Base-by-base conservation (phyloP, 2,329 filamentous ascomycete species). In the Diaporthe batatas region DNA sequence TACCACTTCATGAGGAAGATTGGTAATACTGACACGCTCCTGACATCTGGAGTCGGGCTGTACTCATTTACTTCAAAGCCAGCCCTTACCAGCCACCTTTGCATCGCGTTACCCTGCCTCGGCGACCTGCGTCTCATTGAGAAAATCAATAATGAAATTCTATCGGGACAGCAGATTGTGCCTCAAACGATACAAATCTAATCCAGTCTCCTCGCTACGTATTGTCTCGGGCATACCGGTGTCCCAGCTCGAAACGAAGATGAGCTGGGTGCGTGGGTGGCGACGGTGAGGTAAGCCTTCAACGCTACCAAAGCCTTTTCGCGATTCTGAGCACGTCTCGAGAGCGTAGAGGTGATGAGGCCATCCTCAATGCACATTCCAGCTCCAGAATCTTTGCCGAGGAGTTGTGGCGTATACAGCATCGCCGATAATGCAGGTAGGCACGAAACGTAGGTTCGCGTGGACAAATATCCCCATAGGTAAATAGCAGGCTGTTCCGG, bases 381-480 rank as follows among this genome's bases (percentile, higher is more conserved):
- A 11, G 34, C 67, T 2, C 75, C 74, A 8, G 39, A n/a, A 58
- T 1, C 16, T 42, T 36, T 71, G 59, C 51, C 51, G 67, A 6
- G 59, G 59, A 3, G 58, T 58, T 4, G 58, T 49, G 8, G 49
- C 51, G 18, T 71, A 59, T 0, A 73, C 76, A 0, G 73, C 73
- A 54, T 77, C 76, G 34, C 72, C 75, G 16, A 76, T 68, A 34
- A 79, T 36, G 39, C 76, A 76, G 3, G 77, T 23, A 12, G 75
- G 72, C 0, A 76, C 77, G 2, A 76, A 25, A 74, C 75, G 42
- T 78, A 77, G 12, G 36, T 78, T 6, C 21, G 32, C 0, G 76
- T 75, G 0, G 62, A 18, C 42, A 73, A 72, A 25, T 79, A 76
- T 6, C 78, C 77, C 77, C 77, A 79, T 1, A 79, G 72, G 39